phyloP scores from a whole-genome alignment of 345 rosid genomes.

The Syzygium aqueum region DNA sequence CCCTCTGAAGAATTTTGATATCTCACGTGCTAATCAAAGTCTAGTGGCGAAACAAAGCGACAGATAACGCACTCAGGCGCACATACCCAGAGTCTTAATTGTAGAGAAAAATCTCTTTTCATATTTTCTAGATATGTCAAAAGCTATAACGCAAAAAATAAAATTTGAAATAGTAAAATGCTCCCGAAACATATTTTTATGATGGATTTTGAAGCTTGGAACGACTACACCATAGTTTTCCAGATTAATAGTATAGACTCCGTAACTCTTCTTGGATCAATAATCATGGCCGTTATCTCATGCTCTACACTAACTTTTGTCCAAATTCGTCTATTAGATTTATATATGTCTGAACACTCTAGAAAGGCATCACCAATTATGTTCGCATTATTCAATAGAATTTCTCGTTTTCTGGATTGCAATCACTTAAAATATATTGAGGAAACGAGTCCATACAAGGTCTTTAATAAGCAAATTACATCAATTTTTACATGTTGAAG shows the following conservation, averaged over 20 bases:
- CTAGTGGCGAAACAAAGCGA: not conserved
- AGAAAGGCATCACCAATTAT: not conserved
- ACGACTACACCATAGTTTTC: too few relatives aligned
- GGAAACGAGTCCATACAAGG: not conserved
- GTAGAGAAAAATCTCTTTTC: not conserved
- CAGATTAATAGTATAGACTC: not conserved
- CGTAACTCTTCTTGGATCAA: not conserved
- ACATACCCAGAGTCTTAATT: not conserved
- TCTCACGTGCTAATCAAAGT: not conserved
- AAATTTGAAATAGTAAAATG: not conserved
- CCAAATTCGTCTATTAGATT: not conserved
- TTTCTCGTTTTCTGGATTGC: not conserved
- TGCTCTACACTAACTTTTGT: not conserved
- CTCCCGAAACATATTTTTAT: not conserved
- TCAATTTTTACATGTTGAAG: too few relatives aligned
- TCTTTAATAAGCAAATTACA: too few relatives aligned
- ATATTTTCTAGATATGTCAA: not conserved
- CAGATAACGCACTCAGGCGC: not conserved
- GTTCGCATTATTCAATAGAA: not conserved
- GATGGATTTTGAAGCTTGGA: too few relatives aligned
- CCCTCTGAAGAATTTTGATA: not conserved
- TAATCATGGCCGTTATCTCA: not conserved
- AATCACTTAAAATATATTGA: not conserved
- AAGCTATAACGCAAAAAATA: not conserved
- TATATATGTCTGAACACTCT: not conserved